Evolutionary conservation across 2,329 filamentous ascomycete genomes (phyloP).

Genomic region (Scedosporium aurantiacum): DNA sequence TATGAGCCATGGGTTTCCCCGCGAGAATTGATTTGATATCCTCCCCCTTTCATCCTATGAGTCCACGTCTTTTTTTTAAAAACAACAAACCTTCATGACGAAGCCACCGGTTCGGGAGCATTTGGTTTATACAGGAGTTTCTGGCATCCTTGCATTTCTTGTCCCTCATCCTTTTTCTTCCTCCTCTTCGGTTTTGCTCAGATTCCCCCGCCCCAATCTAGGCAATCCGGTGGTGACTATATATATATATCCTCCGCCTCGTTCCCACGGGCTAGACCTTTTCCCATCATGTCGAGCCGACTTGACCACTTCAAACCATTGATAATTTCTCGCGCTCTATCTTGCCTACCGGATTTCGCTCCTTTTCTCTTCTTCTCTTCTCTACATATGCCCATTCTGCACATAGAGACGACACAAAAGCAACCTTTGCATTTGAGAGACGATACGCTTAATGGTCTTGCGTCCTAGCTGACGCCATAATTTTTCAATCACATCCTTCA

Average conservation of each 20-base stretch:
- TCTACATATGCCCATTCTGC: constrained; percentile 3
- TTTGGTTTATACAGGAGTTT: constrained; percentile 6
- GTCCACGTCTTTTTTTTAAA: background rate
- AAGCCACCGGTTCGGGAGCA: background rate
- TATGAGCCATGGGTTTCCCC: background rate
- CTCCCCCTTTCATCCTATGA: background rate
- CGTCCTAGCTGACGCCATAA: background rate
- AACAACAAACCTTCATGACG: background rate
- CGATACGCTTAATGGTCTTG: constrained; percentile 1
- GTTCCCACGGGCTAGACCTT: background rate
- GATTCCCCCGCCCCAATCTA: background rate
- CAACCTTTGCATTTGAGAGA: background rate
- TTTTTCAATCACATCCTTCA: background rate
- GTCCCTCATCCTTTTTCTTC: background rate
- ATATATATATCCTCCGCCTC: background rate
- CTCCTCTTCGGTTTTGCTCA: background rate
- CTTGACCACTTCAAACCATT: background rate
- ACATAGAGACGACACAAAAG: background rate
- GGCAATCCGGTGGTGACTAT: background rate
- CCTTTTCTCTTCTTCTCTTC: constrained; percentile 4
- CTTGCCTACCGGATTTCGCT: background rate
- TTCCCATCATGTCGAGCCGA: background rate
- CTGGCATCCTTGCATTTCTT: background rate
- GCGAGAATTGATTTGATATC: background rate
- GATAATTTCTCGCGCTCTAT: background rate